Evolutionary conservation across 805 yeast genomes (phyloP).

Genomic region (Lipomyces yamadae): DNA sequence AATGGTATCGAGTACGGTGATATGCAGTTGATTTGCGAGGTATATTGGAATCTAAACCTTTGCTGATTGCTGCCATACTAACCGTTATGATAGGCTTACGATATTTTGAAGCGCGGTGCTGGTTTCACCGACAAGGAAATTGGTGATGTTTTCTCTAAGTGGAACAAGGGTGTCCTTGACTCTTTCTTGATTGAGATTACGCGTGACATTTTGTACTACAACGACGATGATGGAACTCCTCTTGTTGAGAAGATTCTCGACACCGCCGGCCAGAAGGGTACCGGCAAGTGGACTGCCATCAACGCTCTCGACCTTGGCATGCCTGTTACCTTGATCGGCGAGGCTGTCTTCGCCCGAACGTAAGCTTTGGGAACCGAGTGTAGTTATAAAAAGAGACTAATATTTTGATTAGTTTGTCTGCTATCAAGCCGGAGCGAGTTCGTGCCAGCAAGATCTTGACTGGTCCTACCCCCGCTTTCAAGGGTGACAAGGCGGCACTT

Average conservation of each 20-base stretch:
- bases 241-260: slow-evolving; percentile 95
- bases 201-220: slow-evolving; percentile 86
- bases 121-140: slow-evolving; percentile 89
- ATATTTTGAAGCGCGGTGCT: slow-evolving; percentile 91
- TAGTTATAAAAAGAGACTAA: slow-evolving; percentile 49
- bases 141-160: slow-evolving; percentile 84
- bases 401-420: slow-evolving; percentile 58
- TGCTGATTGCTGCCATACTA: neutral
- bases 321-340: slow-evolving; percentile 98
- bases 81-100: slow-evolving; percentile 66
- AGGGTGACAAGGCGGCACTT: slow-evolving; percentile 78
- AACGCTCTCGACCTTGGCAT: slow-evolving; percentile 96
- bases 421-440: slow-evolving; percentile 88
- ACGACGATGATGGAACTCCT: slow-evolving; percentile 90
- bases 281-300: slow-evolving; percentile 99
- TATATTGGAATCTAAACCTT: neutral
- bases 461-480: slow-evolving; percentile 78
- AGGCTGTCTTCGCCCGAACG: slow-evolving; percentile 92
- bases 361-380: neutral
- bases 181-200: slow-evolving; percentile 97
- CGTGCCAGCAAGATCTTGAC: slow-evolving; percentile 76
- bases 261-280: slow-evolving; percentile 99
- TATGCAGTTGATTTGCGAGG: slow-evolving; percentile 96
- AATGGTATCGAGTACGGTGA: slow-evolving; percentile 99
- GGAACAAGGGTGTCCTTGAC: slow-evolving; percentile 98